Percentiles rank a stretch among this genome's conserved stretches.
Evolutionary conservation across 768 basidiomycete genomes (phyloP).

Genomic region (Lyophyllum semitale): DNA sequence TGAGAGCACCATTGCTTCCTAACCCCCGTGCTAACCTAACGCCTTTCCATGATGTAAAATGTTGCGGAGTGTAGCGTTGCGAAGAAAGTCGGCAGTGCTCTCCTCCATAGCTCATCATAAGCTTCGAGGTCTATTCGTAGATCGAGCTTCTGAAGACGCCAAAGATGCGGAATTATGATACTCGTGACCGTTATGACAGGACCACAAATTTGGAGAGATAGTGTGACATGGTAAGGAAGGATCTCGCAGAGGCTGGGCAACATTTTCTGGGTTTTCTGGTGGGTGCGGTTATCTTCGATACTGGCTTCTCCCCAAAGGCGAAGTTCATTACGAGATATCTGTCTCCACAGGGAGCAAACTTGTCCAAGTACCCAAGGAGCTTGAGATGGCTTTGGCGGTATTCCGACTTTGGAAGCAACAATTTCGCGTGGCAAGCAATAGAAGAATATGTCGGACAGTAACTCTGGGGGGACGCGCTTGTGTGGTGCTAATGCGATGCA

Average conservation of each 20-base stretch:
- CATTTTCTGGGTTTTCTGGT: not conserved
- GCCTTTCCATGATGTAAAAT: too few species aligned
- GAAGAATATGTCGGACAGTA: slow-evolving; percentile 11
- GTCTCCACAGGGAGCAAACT: not conserved
- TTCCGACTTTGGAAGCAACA: not conserved
- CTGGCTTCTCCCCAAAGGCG: not conserved
- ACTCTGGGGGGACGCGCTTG: slow-evolving; percentile 11
- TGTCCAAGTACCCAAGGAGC: not conserved
- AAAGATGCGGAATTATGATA: too few species aligned
- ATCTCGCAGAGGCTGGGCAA: not conserved
- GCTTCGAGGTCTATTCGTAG: too few species aligned
- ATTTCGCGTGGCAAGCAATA: not conserved
- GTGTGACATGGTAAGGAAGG: not conserved
- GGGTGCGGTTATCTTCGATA: not conserved
- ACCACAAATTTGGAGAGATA: too few species aligned
- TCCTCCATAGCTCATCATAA: too few species aligned
- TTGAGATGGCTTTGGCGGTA: not conserved
- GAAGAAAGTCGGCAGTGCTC: too few species aligned
- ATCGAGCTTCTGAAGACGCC: too few species aligned
- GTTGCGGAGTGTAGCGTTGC: too few species aligned
- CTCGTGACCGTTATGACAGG: too few species aligned
- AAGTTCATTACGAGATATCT: not conserved
- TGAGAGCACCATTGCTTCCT: too few species aligned
- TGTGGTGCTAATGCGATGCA: slow-evolving; percentile 10
- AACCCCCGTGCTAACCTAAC: too few species aligned